Percentiles rank a stretch among this genome's conserved stretches.
These are phyloP conservation scores for Delphinella strobiligena DNA, from an alignment of 2,329 filamentous ascomycete genomes.

Conservation along the genomic window DNA sequence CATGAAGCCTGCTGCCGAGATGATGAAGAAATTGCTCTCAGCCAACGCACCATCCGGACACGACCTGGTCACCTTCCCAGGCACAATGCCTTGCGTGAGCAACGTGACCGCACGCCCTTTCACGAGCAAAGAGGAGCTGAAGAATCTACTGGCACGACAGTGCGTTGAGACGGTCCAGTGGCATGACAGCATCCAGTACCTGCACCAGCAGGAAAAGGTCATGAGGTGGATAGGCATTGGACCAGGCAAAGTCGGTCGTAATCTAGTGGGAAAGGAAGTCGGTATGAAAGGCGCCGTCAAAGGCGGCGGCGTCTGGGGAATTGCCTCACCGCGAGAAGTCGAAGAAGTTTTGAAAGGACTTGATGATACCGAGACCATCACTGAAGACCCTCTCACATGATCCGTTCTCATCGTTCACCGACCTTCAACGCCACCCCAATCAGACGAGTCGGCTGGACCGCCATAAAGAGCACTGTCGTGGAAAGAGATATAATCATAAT, in stretches of 20 bases:
- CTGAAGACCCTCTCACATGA: constrained; percentile 20
- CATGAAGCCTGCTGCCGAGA: constrained; percentile 71
- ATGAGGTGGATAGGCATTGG: constrained; percentile 84
- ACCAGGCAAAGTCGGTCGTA: constrained; percentile 84
- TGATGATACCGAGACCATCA: constrained; percentile 31
- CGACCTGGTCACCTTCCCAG: constrained; percentile 65
- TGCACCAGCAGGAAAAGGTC: constrained; percentile 73
- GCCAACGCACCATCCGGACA: constrained; percentile 29
- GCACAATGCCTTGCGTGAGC: constrained; percentile 63
- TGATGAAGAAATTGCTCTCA: constrained; percentile 57
- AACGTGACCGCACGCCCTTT: constrained; percentile 80
- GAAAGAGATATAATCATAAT: too few species aligned
- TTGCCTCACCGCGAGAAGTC: constrained; percentile 58
- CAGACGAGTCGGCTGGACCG: too few species aligned
- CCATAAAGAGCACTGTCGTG: too few species aligned
- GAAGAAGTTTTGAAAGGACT: constrained; percentile 34
- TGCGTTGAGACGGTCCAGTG: constrained; percentile 87
- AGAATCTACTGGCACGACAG: constrained; percentile 65
- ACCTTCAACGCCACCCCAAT: too few species aligned
- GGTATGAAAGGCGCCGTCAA: constrained; percentile 75
- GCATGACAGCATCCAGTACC: constrained; percentile 86
- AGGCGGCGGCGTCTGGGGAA: constrained; percentile 85
- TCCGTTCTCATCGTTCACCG: too few species aligned
- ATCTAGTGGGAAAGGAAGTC: constrained; percentile 89
- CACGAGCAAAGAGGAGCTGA: constrained; percentile 57